Evolutionary conservation across 1,139 yeast genomes (phyloP).

Genomic region (Lodderomyces margitis): DNA sequence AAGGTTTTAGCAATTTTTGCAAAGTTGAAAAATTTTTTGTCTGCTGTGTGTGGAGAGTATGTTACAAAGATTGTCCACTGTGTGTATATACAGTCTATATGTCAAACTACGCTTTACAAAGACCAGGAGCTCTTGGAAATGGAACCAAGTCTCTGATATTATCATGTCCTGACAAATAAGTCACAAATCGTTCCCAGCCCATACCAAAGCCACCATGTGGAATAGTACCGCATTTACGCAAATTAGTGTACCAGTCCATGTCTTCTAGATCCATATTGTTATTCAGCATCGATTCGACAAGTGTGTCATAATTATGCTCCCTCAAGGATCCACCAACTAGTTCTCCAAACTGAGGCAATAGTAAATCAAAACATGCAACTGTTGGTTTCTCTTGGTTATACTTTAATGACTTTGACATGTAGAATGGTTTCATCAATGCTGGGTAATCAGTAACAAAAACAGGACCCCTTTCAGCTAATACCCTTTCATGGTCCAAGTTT

Average conservation of each 20-base stretch:
- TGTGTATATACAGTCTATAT: neutral
- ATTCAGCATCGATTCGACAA: slow-evolving; percentile 48
- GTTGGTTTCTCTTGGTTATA: slow-evolving; percentile 46
- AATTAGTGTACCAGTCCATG: slow-evolving; percentile 76
- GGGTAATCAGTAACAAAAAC: slow-evolving; percentile 94
- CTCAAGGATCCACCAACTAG: slow-evolving; percentile 94
- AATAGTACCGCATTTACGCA: slow-evolving; percentile 73
- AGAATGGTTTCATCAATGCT: slow-evolving; percentile 74
- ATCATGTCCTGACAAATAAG: slow-evolving; percentile 69
- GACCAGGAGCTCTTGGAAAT: slow-evolving; percentile 56
- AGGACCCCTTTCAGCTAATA: slow-evolving; percentile 77
- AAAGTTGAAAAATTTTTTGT: slow-evolving; percentile 6
- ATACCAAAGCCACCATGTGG: slow-evolving; percentile 98
- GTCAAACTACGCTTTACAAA: slow-evolving; percentile 30
- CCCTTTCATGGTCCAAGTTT: slow-evolving; percentile 86
- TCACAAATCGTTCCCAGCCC: slow-evolving; percentile 85
- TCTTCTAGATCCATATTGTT: slow-evolving; percentile 57
- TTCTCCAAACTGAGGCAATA: slow-evolving; percentile 93
- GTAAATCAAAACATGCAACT: slow-evolving; percentile 85
- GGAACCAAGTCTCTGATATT: slow-evolving; percentile 85
- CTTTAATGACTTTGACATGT: slow-evolving; percentile 60
- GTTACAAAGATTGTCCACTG: slow-evolving; percentile 1
- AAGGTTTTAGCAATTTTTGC: slow-evolving; percentile 5
- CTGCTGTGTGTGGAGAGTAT: slow-evolving; percentile 1
- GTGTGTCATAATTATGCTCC: slow-evolving; percentile 57